A percentile compares a stretch with the other conserved stretches of the same genome.
Conservation (phyloP, 805 yeast species). For the Peterozyma toletana region DNA sequence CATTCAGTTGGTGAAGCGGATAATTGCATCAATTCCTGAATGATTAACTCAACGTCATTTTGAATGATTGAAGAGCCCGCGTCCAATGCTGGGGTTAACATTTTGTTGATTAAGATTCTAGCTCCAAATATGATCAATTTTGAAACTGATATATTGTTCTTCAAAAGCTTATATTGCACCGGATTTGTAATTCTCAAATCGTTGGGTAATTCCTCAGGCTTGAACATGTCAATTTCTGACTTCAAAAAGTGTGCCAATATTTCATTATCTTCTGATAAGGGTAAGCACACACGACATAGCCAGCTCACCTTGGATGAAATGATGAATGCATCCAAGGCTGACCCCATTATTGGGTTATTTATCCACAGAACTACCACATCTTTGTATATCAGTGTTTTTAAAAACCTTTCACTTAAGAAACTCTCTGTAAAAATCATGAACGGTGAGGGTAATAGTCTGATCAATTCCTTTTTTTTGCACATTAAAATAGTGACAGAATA, state of each 20-base stretch:
- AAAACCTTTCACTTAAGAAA: slow-evolving; percentile 1
- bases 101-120: slow-evolving; percentile 5
- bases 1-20: slow-evolving; percentile 2
- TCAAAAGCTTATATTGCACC: background rate
- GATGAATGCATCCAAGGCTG: slow-evolving; percentile 27
- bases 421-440: slow-evolving; percentile 18
- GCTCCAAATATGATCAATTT: background rate
- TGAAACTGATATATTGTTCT: background rate
- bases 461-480: slow-evolving; percentile 19
- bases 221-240: background rate
- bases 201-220: slow-evolving; percentile 1
- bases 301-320: slow-evolving; percentile 27
- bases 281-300: slow-evolving; percentile 15
- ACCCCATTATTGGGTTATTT: slow-evolving; percentile 34
- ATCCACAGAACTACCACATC: slow-evolving; percentile 29
- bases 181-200: background rate
- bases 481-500: slow-evolving; percentile 31
- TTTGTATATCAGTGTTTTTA: slow-evolving; percentile 3
- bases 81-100: slow-evolving; percentile 2
- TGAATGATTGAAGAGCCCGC: slow-evolving; percentile 4
- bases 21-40: slow-evolving; percentile 1
- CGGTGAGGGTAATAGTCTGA: slow-evolving; percentile 30
- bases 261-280: slow-evolving; percentile 6
- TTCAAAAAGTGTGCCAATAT: slow-evolving; percentile 1
- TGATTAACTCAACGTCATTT: slow-evolving; percentile 5